A percentile compares a stretch with the other conserved stretches of the same genome.
Conservation (phyloP, 2,329 filamentous ascomycete genomes). For the Colletotrichum sp. region DNA sequence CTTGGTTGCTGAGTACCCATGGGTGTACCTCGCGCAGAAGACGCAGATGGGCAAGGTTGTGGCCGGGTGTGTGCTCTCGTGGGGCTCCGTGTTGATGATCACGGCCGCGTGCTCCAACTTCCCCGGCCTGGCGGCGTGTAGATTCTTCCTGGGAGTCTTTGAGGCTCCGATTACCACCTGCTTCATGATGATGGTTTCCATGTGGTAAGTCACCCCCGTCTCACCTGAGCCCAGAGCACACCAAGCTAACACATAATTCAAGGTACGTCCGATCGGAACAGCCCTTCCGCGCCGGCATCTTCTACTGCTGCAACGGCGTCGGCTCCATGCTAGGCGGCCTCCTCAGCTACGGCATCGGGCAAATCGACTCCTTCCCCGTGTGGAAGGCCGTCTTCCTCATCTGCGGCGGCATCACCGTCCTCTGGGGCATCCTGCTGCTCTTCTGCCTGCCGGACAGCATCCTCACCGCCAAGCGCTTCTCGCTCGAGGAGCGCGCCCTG, state of each 20-base stretch:
- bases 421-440: slow-evolving; percentile 62
- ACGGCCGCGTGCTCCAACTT: slow-evolving; percentile 47
- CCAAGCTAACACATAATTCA: neutral
- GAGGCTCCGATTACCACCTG: slow-evolving; percentile 53
- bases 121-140: slow-evolving; percentile 44
- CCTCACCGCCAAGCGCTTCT: slow-evolving; percentile 66
- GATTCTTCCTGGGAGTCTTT: slow-evolving; percentile 51
- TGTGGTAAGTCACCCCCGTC: slow-evolving; percentile 40
- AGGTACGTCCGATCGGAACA: slow-evolving; percentile 50
- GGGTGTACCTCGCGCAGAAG: slow-evolving; percentile 38
- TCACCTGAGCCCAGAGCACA: neutral
- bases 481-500: slow-evolving; percentile 57
- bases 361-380: slow-evolving; percentile 55
- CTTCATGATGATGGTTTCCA: slow-evolving; percentile 55
- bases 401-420: slow-evolving; percentile 58
- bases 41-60: slow-evolving; percentile 40
- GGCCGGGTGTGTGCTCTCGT: slow-evolving; percentile 32
- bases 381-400: slow-evolving; percentile 68
- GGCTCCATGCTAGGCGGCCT: slow-evolving; percentile 67
- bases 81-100: slow-evolving; percentile 45
- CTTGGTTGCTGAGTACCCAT: slow-evolving; percentile 45
- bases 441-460: slow-evolving; percentile 67
- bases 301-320: slow-evolving; percentile 52
- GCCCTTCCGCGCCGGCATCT: slow-evolving; percentile 48
- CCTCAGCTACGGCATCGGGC: slow-evolving; percentile 63